Conservation (phyloP, 2,329 filamentous ascomycete genomes). For the Fusarium lateritium region DNA sequence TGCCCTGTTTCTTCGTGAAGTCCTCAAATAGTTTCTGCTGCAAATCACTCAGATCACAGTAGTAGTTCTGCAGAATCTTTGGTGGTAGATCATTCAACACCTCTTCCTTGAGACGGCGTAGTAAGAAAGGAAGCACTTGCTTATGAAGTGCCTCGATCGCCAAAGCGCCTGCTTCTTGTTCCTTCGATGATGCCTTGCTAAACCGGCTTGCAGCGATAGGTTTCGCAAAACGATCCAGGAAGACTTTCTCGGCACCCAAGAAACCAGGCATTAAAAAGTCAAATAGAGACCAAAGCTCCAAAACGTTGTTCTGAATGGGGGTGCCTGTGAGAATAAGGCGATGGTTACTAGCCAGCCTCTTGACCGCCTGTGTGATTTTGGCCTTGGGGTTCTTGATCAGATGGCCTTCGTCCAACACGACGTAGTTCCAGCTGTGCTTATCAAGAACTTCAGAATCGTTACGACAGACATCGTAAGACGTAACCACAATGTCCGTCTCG, state of each 20-base stretch:
- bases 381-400: constrained; percentile 99
- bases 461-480: constrained; percentile 97
- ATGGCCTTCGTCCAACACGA: constrained; percentile 96
- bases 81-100: constrained; percentile 95
- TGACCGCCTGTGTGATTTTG: constrained; percentile 94
- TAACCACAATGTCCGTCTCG: constrained; percentile 92
- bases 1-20: constrained; percentile 93
- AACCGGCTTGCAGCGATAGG: constrained; percentile 95
- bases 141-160: constrained; percentile 99
- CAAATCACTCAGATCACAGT: constrained; percentile 95
- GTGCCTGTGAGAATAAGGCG: constrained; percentile 96
- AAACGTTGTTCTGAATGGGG: constrained; percentile 96
- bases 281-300: constrained; percentile 97
- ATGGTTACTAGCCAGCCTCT: constrained; percentile 90
- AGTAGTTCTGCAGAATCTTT: constrained; percentile 99
- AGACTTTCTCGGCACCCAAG: constrained; percentile 94
- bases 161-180: constrained; percentile 95
- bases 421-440: constrained; percentile 95
- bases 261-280: constrained; percentile 99
- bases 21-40: constrained; percentile 97
- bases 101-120: constrained; percentile 97
- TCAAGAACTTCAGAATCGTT: constrained; percentile 92
- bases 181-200: constrained; percentile 97
- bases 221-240: constrained; percentile 94
- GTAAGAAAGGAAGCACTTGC: constrained; percentile 95